Evolutionary conservation across 2,329 filamentous ascomycete genomes (phyloP), one percentile per base, ranked within the genome.

Genomic region (Hypoxylon sp.): DNA sequence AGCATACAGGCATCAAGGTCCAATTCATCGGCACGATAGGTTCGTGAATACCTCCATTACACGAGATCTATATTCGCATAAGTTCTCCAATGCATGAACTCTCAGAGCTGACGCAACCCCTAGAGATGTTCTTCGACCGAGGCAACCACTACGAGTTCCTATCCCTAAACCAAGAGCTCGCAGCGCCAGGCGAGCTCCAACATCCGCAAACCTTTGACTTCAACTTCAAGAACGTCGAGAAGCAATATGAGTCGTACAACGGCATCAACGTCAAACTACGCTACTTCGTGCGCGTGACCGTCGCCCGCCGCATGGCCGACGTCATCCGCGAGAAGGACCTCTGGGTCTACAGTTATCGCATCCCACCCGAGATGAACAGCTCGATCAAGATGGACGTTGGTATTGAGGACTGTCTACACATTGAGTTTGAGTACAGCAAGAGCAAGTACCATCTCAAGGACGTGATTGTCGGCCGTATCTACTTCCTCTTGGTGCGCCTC

Each of bases 351-450:
- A 96, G 92, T 71, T 99, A 99, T 86, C 91, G 94, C 80, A 95
- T 98, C 85, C 95, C 96, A 19, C 96, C 96, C 17, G 96, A 99
- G 88, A 97, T 94, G 82, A 99, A 98, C 86, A 94, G 90, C 82
- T 94, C 93, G 74, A 99, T 99, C 86, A 99, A 99, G 88, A 99
- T 99, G 96, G 96, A 99, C 79, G 96, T 99, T 66, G 96, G 96
- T 64, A 99, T 99, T 78, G 96, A 99, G 83, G 97, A 99, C 84
- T 99, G 96, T 80, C 85, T 99, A 75, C 96, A 99, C 83, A 99
- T 99, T 74, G 96, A 99, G 82, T 99, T 99, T 76, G 96, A 99
- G 82, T 99, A 99, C 84, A 97, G 93, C 82, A 99, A 99, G 86
- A 96, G 91, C 80, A 98, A 98, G 83, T 99, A 99, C 82, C 96